Base-by-base conservation (phyloP, 2,329 filamentous ascomycete genomes). In the Curvularia hawaiiensis region DNA sequence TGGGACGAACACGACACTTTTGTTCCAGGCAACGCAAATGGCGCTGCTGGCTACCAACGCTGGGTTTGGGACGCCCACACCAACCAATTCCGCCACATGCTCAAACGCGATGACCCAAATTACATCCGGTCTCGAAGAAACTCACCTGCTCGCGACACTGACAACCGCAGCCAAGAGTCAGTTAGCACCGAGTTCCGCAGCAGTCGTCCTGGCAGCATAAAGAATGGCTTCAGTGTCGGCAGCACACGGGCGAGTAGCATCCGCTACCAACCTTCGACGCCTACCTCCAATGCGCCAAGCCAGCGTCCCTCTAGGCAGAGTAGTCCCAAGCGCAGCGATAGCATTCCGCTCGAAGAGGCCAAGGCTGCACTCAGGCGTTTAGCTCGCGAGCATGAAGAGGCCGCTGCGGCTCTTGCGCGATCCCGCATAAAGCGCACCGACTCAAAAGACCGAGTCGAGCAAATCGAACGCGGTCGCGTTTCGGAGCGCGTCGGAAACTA, bases 1-100 rank as follows among this genome's bases (percentile, higher is more conserved):
- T 83, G 80, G 80, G 80, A 83, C 62, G 71, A 76, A 22, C 69
- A 80, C 40, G 80, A 79, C 52, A 75, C 72, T n/a, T 83, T 83
- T 67, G 78, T 83, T 43, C 79, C 79, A 4, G 80, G 80, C 1
- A 80, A 80, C 4, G 49, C 52, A 31, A 57, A 54, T 9, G 53
- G 52, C 18, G 60, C 52, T 10, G 56, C 57, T 18, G 62, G 58
- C 8, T 83, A 82, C 63, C 78, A 79, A 52, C 78, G 80, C 46
- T 83, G 80, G 80, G 77, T 74, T 59, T 71, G 80, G 45, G 80
- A 82, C 56, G 58, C 74, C 35, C 71, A 75, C 50, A 77, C 75
- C 41, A 61, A 69, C n/a, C 58, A 65, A 11, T 77, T 78, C 60
- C 69, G 76, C 9, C 73, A 75, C 49, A 77, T 78, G 75, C 60